Percentiles rank a stretch among this genome's conserved stretches.
phyloP scores from a whole-genome alignment of 176 grass and related monocot genomes.

The Tuctoria greenei region DNA sequence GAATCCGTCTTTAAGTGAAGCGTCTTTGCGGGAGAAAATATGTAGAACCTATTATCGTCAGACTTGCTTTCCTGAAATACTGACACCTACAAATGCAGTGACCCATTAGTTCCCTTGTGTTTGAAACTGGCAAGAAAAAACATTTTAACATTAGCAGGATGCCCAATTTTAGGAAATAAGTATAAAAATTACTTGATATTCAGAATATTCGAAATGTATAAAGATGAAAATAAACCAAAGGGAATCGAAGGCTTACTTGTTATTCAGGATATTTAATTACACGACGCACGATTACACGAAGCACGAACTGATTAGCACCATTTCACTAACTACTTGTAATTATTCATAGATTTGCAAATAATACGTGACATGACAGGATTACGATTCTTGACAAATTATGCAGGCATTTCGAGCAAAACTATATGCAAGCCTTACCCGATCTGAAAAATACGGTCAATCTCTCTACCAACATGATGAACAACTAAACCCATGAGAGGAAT shows the following conservation, averaged over 20 bases:
- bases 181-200: too few species aligned
- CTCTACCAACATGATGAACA: not conserved
- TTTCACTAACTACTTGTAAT: not conserved
- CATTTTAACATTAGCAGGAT: too few species aligned
- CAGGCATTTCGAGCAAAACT: not conserved
- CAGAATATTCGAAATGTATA: too few species aligned
- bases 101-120: slow-evolving; percentile 22
- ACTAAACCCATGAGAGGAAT: not conserved
- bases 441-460: not conserved
- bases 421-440: not conserved
- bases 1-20: slow-evolving; percentile 68
- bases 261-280: too few species aligned
- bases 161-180: too few species aligned
- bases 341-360: not conserved
- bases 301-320: too few species aligned
- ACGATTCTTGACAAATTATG: not conserved
- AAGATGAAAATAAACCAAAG: too few species aligned
- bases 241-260: too few species aligned
- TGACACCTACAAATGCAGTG: slow-evolving; percentile 54
- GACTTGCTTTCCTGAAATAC: slow-evolving; percentile 79
- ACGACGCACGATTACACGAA: too few species aligned
- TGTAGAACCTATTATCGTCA: slow-evolving; percentile 76
- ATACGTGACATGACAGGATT: not conserved
- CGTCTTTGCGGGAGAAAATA: slow-evolving; percentile 79
- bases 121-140: slow-evolving; percentile 1